Base-by-base conservation (phyloP, 176 grass and related monocot species). In the Oryza rufipogon region DNA sequence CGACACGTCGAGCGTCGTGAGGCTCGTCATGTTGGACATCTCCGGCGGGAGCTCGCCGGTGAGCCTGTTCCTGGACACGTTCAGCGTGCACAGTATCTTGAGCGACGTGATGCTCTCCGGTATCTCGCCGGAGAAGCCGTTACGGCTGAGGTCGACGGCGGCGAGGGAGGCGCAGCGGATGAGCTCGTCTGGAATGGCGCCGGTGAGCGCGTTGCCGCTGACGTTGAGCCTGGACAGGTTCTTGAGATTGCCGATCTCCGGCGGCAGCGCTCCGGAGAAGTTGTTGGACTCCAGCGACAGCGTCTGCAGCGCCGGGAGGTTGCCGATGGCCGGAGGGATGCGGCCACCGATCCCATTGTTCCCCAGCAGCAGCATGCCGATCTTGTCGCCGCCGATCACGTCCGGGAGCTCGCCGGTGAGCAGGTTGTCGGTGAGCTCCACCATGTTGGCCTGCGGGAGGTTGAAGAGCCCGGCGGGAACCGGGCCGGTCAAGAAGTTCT, bases 1-100 rank as follows among this genome's bases (percentile, higher is more conserved):
- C 11, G 96, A 98, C 39, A 98, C 83, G 73, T 98, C 96, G 2
- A 93, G 85, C 60, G 89, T 88, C 6, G 93, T 98, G 11, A 98
- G 91, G 85, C 93, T 98, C 74, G 83, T 91, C 96, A 95, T 95
- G 65, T 87, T 84, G 74, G 80, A 68, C 33, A 98, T 85, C 28
- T 76, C 88, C 32, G 78, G 0, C 2, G 96, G 96, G 2, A 98
- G 92, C 66, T 84, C 70, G 13, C 93, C 93, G 2, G 89, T 81
- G 0, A 99, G 38, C 39, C 14, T 26, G 84, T 99, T 99, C 51
- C 87, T 19, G 2, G 96, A 99, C 61, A 99, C 81, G 80, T 99
- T 99, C 3, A 99, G 75, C 60, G 91, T 92, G 88, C 92, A 91
- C 7, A 99, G 89, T 25, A 89, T 90, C 71, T 86, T 82, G 8